phyloP scores from a whole-genome alignment of 495 filamentous ascomycete genomes.

The Neurospora sublineolata region DNA sequence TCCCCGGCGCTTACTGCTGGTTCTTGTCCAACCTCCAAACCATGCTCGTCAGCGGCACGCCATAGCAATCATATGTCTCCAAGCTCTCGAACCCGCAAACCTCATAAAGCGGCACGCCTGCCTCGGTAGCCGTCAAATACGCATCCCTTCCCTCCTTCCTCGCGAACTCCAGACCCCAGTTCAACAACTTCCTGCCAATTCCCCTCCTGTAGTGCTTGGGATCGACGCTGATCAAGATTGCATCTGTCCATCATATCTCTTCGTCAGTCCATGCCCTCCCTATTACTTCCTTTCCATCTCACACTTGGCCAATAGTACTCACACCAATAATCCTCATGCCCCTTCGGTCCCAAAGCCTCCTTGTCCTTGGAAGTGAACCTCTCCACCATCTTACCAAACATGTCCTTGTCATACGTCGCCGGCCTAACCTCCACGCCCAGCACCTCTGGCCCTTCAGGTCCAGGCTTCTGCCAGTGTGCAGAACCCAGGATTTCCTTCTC shows the following conservation, averaged over 20 bases:
- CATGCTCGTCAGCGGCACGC: background rate
- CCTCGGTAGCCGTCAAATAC: conserved; percentile 10
- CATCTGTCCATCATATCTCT: conserved; percentile 11
- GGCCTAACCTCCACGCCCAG: background rate
- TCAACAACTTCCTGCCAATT: conserved; percentile 15
- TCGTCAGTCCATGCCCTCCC: background rate
- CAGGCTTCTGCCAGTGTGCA: conserved; percentile 17
- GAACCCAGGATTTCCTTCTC: conserved; percentile 9
- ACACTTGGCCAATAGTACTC: background rate
- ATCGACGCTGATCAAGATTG: conserved; percentile 12
- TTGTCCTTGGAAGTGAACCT: background rate
- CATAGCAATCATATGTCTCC: background rate
- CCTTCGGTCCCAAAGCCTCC: background rate
- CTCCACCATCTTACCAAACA: background rate
- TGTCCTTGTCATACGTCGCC: background rate
- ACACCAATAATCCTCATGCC: background rate
- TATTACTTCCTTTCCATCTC: background rate
- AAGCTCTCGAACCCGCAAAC: conserved; percentile 9
- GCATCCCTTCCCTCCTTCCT: conserved; percentile 4
- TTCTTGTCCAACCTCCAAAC: background rate
- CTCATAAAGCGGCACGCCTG: conserved; percentile 11
- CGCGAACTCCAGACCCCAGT: conserved; percentile 11
- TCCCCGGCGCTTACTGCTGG: background rate
- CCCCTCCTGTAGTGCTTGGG: conserved; percentile 14
- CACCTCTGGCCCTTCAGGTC: background rate